Base-by-base conservation (phyloP, 2,329 filamentous ascomycete species). In the Xylaria polymorpha region DNA sequence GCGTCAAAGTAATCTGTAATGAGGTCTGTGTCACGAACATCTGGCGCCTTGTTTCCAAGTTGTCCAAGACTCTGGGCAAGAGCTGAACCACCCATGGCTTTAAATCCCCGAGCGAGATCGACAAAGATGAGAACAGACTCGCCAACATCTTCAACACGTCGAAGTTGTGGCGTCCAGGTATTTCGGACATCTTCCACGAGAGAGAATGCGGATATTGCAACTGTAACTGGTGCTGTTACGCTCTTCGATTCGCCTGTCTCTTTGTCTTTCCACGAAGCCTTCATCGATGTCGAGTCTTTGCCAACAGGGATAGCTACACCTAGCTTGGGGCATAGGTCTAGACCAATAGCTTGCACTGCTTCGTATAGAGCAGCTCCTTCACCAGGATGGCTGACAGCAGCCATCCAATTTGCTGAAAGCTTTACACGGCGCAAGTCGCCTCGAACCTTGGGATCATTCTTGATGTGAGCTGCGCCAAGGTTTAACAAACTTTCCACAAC, bases 221-320 rank as follows among this genome's bases (percentile, higher is more conserved):
- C 87, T 0, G 95, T 97, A 75, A 98, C 88, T 1, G 96, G 96
- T 4, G 96, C 93, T 44, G 94, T 98, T 59, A 98, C 95, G 73
- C 94, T 94, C 83, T 92, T 96, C 15, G 86, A 82, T 70, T 92
- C 86, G 20, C 88, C 87, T 37, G 85, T 88, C 66, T 87, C 83
- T 70, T 85, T 84, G 73, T 95, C 92, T 77, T 90, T 92, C 96
- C 96, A 98, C 65, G 94, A 94, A 76, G 97, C 95, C 85, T 98
- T 98, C 96, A 99, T 98, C 2, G 94, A 98, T 81, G 97, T 97
- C 0, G 95, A 98, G 80, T 99, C 96, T 82, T 99, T 98, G 64
- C 96, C 96, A 9, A 98, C 96, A 4, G 96, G 96, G 68, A 99
- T 98, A 66, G 92, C 94, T 70, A 99, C 90, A 41, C 93, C 94